Base-by-base conservation (phyloP, 352 stramenopile genomes). In the Phytophthora ramorum region DNA sequence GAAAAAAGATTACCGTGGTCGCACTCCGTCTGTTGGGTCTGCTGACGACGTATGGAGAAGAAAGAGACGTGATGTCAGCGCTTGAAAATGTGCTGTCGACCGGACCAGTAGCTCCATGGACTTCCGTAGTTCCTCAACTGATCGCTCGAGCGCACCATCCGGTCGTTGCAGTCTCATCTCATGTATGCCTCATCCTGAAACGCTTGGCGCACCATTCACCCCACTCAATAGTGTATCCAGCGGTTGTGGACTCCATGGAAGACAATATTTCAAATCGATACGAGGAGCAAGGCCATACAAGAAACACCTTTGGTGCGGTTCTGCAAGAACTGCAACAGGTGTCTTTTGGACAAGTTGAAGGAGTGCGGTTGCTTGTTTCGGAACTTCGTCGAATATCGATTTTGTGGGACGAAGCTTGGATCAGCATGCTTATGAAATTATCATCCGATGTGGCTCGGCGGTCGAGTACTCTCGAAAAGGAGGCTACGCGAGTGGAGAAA, bases 321-420 rank as follows among this genome's bases (percentile, higher is more conserved):
- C 66, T 90, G 3, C 32, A 65, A 4, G 79, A 84, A 47, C 54
- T 93, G 19, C 67, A 75, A 19, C 55, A 55, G 13, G 66, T 75
- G 13, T 83, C 77, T 10, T 24, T 55, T 46, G 65, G 78, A 2
- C 66, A 93, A 41, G 72, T 90, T 2, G 69, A 82, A 30, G 78
- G 77, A 12, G 83, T 94, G n/a, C 68, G 71, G 12, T 50, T 88
- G 47, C 57, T 96, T 6, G 73, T 95, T 38, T 79, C 75, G 1
- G 89, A 96, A 58, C 66, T 96, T 22, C 78, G 87, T 55, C 83
- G 89, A 20, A 81, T 96, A 38, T 87, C 89, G 1, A 73, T 95
- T 40, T 56, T 96, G 40, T 96, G 87, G 87, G 89, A 96, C 43
- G 89, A 96, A 70, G 75, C 76, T 6, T 96, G 89, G 89, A 79